Conservation (phyloP, 1,284 basidiomycete genomes). For the Trichosporon ovoides region DNA sequence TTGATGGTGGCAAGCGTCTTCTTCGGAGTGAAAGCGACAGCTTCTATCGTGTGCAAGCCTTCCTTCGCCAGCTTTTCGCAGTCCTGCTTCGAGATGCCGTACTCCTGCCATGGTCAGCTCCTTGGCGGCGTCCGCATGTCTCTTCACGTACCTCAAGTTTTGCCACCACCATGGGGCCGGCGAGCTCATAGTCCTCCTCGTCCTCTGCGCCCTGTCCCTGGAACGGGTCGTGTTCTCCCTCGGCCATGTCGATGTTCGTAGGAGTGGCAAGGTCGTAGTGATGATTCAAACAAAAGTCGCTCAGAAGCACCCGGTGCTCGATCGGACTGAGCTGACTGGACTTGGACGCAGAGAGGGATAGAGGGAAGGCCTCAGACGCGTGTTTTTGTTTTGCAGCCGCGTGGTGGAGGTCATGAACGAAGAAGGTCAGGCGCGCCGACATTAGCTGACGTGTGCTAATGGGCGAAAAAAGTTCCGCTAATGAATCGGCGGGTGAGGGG, state of each 20-base stretch:
- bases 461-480: background rate
- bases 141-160: constrained; percentile 60
- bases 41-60: constrained; percentile 89
- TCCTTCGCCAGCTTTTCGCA: constrained; percentile 94
- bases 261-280: background rate
- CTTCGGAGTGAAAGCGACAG: constrained; percentile 96
- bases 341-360: background rate
- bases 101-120: constrained; percentile 54
- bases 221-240: constrained; percentile 38
- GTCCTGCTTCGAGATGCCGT: constrained; percentile 83
- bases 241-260: constrained; percentile 10
- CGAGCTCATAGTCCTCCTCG: constrained; percentile 57
- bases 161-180: constrained; percentile 72
- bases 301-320: background rate
- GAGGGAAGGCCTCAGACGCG: background rate
- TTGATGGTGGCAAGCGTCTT: constrained; percentile 87
- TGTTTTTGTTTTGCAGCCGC: constrained; percentile 8
- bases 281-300: too few relatives aligned
- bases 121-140: background rate
- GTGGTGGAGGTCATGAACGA: background rate
- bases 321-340: background rate
- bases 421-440: background rate
- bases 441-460: constrained; percentile 12
- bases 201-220: constrained; percentile 46
- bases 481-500: background rate